Evolutionary conservation across 1,139 yeast species (phyloP).

Genomic region (Blastobotrys petasosporus): DNA sequence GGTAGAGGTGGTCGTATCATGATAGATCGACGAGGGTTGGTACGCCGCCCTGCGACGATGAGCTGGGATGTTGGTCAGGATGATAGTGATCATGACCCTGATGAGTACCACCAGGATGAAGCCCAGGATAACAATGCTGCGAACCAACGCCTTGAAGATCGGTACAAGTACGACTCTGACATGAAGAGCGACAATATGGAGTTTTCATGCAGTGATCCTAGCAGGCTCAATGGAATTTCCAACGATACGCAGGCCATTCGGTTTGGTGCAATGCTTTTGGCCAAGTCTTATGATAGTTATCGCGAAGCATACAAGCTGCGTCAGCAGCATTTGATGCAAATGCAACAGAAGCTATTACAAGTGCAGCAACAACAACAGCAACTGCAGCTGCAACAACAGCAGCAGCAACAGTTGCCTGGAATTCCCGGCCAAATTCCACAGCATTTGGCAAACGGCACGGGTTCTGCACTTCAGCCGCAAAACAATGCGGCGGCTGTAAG

Average conservation of each 20-base stretch:
- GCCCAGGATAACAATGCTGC: conserved; percentile 20
- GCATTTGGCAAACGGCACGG: too few relatives aligned
- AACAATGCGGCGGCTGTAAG: conserved; percentile 7
- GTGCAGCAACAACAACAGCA: conserved; percentile 17
- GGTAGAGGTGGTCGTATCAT: conserved; percentile 69
- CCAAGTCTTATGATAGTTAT: conserved; percentile 73
- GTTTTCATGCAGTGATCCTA: conserved; percentile 57
- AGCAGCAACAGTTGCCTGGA: conserved; percentile 1
- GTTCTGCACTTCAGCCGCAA: too few relatives aligned
- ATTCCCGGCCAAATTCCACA: too few relatives aligned
- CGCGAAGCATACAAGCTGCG: conserved; percentile 43
- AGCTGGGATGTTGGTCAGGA: conserved; percentile 23
- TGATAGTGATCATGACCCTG: conserved; percentile 20
- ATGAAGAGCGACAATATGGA: conserved; percentile 43
- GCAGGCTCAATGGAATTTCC: conserved; percentile 71
- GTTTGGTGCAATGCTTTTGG: conserved; percentile 84
- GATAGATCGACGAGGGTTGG: conserved; percentile 61
- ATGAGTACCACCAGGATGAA: conserved; percentile 7
- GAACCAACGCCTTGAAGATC: conserved; percentile 53
- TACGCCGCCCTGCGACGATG: conserved; percentile 12
- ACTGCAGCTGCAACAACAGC: conserved; percentile 18
- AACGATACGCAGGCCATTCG: conserved; percentile 85
- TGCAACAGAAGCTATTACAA: conserved; percentile 19
- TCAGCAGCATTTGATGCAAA: conserved; percentile 26
- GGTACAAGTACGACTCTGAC: conserved; percentile 75